These are phyloP conservation scores for Colletotrichum sp. DNA, from an alignment of 2,329 filamentous ascomycete genomes.

Conservation along the genomic window DNA sequence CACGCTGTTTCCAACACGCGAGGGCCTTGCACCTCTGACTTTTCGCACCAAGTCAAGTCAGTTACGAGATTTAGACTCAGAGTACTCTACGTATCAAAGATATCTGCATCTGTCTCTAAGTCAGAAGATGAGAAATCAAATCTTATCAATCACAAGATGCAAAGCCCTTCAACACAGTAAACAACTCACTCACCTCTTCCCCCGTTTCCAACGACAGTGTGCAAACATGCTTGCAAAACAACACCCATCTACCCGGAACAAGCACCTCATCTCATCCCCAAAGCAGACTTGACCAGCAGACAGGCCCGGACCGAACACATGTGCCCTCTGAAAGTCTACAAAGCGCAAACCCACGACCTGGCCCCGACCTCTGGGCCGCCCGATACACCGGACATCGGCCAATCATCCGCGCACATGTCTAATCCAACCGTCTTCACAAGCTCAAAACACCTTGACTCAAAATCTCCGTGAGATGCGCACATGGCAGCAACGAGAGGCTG, in stretches of 20 bases:
- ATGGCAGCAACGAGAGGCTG: conserved; percentile 13
- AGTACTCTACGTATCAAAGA: background rate
- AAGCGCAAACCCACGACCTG: background rate
- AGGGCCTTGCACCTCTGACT: conserved; percentile 12
- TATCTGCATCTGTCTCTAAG: rapidly evolving
- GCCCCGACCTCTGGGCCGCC: background rate
- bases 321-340: background rate
- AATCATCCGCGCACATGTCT: conserved; percentile 21
- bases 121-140: background rate
- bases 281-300: background rate
- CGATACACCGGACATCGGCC: conserved; percentile 11
- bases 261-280: background rate
- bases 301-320: background rate
- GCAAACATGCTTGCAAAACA: background rate
- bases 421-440: conserved; percentile 19
- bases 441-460: background rate
- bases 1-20: background rate
- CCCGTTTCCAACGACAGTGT: background rate
- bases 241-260: background rate
- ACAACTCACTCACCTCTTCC: background rate
- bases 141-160: background rate
- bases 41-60: background rate
- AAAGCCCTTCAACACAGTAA: background rate
- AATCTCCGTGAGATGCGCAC: background rate
- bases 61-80: background rate